A percentile compares a stretch with the other conserved stretches of the same genome.
Conservation (phyloP, 768 basidiomycete species). For the Hygrocybe coccinea region DNA sequence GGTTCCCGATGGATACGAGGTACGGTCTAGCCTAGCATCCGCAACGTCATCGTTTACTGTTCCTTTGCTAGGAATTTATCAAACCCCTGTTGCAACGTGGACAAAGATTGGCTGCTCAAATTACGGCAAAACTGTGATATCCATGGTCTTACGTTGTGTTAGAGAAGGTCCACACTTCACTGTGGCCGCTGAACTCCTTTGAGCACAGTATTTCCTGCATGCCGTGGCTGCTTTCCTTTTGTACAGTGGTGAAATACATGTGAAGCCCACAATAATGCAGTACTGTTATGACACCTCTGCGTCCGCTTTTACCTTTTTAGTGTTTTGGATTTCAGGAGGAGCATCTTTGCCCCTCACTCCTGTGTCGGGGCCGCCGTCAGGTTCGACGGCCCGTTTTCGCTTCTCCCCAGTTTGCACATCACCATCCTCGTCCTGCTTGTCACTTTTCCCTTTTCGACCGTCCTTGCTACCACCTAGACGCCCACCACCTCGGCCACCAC, state of each 20-base stretch:
- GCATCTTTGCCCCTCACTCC: slow-evolving; percentile 61
- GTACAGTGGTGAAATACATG: not conserved
- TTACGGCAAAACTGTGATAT: not conserved
- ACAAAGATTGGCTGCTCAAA: slow-evolving; percentile 27
- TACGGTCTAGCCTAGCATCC: slow-evolving; percentile 21
- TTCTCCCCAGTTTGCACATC: slow-evolving; percentile 62
- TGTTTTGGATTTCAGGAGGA: slow-evolving; percentile 45
- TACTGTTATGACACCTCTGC: slow-evolving; percentile 13
- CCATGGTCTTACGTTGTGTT: not conserved
- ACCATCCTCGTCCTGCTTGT: slow-evolving; percentile 26
- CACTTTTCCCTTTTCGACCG: slow-evolving; percentile 30
- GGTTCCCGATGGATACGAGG: slow-evolving; percentile 54
- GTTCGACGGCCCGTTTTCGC: slow-evolving; percentile 71
- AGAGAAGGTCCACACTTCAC: not conserved
- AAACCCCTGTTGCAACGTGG: slow-evolving; percentile 50
- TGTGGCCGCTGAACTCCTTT: not conserved
- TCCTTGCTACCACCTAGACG: slow-evolving; percentile 27
- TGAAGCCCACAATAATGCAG: not conserved
- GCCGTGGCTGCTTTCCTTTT: not conserved
- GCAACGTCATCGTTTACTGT: not conserved
- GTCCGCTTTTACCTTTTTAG: slow-evolving; percentile 45
- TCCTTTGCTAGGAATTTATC: slow-evolving; percentile 37
- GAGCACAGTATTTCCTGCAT: not conserved
- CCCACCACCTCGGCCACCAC: slow-evolving; percentile 34
- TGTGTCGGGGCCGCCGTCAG: slow-evolving; percentile 68